These are phyloP conservation scores for Erodium maritimum DNA, from an alignment of 345 rosid genomes.

Conservation along the genomic window DNA sequence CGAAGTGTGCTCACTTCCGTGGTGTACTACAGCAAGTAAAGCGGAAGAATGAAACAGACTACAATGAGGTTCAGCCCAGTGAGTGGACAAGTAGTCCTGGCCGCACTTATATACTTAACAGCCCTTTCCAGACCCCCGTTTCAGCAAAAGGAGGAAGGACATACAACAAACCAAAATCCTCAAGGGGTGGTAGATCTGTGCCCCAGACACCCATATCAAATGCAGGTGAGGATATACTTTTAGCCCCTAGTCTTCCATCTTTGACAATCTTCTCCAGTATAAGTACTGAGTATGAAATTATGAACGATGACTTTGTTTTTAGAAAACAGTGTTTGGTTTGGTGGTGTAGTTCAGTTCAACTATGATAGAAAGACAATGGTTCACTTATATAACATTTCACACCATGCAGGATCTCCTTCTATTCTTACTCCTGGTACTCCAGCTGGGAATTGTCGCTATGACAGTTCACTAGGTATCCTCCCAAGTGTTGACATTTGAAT, in stretches of 20 bases:
- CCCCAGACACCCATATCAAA: constrained; percentile 68
- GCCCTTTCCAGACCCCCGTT: constrained; percentile 62
- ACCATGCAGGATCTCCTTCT: constrained; percentile 61
- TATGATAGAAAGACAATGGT: not conserved
- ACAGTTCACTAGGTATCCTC: constrained; percentile 76
- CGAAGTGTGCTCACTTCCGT: not conserved
- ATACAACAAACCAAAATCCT: constrained; percentile 43
- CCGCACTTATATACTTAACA: constrained; percentile 24
- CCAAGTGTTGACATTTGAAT: not conserved
- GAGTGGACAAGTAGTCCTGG: constrained; percentile 41
- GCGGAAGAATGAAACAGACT: constrained; percentile 36
- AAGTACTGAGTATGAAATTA: too few relatives aligned
- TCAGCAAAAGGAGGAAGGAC: constrained; percentile 60
- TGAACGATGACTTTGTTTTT: too few relatives aligned
- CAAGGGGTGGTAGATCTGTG: constrained; percentile 42
- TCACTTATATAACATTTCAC: constrained; percentile 15
- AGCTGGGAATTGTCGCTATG: constrained; percentile 81
- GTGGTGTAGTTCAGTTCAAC: not conserved
- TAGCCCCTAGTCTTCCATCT: not conserved
- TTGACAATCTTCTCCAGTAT: not conserved
- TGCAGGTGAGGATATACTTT: constrained; percentile 34
- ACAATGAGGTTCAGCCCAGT: constrained; percentile 29
- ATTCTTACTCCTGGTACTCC: constrained; percentile 76
- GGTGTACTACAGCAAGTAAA: constrained; percentile 40
- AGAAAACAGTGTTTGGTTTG: too few relatives aligned